These are phyloP conservation scores for Colletotrichum spaethianum DNA, from an alignment of 2,329 filamentous ascomycete genomes.

Conservation along the genomic window DNA sequence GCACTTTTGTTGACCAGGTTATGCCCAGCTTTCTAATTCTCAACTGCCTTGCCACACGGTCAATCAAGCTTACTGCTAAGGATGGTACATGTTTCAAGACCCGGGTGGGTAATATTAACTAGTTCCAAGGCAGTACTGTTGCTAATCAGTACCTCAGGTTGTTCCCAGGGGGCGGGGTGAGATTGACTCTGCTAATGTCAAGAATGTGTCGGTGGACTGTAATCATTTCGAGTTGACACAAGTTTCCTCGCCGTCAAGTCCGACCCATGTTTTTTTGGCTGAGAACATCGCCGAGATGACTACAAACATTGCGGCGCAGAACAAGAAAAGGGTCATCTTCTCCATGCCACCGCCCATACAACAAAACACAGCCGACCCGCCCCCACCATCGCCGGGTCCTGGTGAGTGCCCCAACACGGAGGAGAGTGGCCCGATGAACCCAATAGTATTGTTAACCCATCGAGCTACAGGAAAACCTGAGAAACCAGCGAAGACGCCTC, in stretches of 20 bases:
- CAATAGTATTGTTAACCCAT: neutral
- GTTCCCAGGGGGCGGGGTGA: slow-evolving; percentile 20
- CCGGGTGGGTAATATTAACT: neutral
- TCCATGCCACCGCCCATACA: neutral
- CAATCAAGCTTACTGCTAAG: neutral
- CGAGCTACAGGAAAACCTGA: neutral
- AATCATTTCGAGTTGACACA: slow-evolving; percentile 42
- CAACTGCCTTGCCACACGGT: slow-evolving; percentile 18
- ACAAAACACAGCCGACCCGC: neutral
- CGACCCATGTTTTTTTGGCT: slow-evolving; percentile 33
- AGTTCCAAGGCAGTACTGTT: neutral
- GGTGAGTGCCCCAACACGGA: neutral
- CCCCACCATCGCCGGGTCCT: slow-evolving; percentile 4
- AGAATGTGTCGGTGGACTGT: slow-evolving; percentile 38
- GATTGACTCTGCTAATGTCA: neutral
- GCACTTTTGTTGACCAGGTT: slow-evolving; percentile 1
- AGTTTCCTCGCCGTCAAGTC: slow-evolving; percentile 40
- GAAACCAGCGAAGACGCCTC: neutral
- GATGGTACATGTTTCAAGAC: slow-evolving; percentile 9
- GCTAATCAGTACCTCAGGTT: neutral
- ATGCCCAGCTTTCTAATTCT: slow-evolving; percentile 9
- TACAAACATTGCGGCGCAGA: neutral
- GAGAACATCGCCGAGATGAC: slow-evolving; percentile 27
- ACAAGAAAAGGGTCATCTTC: slow-evolving; percentile 5
- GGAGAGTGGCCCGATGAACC: neutral